Percentiles rank a stretch among this genome's conserved stretches.
Conservation (phyloP, 2,329 filamentous ascomycete genomes). For the Curvularia sp. region DNA sequence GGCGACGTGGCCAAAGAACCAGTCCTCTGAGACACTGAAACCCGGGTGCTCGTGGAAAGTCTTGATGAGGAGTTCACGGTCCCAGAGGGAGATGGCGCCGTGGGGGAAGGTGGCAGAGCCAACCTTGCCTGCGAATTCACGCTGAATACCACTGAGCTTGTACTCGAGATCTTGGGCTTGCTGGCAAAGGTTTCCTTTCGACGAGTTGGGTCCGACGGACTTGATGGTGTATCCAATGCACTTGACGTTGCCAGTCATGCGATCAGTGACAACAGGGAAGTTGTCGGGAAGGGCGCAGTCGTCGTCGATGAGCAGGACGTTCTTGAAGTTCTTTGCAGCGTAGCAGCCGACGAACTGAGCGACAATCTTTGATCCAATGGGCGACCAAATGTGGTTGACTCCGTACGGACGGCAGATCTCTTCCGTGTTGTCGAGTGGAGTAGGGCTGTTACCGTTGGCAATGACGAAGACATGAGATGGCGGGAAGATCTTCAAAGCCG, state of each 20-base stretch:
- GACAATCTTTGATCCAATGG: constrained; percentile 26
- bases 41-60: constrained; percentile 60
- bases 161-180: constrained; percentile 63
- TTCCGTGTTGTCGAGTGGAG: constrained; percentile 27
- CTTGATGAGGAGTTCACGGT: constrained; percentile 55
- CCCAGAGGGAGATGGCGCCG: constrained; percentile 60
- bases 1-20: constrained; percentile 61
- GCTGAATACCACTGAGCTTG: constrained; percentile 58
- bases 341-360: constrained; percentile 27
- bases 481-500: constrained; percentile 26
- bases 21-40: constrained; percentile 60
- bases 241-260: constrained; percentile 14
- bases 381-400: constrained; percentile 25
- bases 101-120: constrained; percentile 61
- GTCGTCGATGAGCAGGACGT: constrained; percentile 27
- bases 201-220: constrained; percentile 49
- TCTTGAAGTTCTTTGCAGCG: constrained; percentile 25
- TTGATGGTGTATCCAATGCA: constrained; percentile 62
- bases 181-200: constrained; percentile 39
- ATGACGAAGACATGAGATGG: constrained; percentile 26
- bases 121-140: constrained; percentile 54
- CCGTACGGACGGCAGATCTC: constrained; percentile 25
- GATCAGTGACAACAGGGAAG: constrained; percentile 25
- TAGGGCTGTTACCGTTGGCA: constrained; percentile 24
- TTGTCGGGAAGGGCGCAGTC: constrained; percentile 25